These are phyloP conservation scores for Coccomyxa sp. DNA, from an alignment of 139 green algal genomes.

Conservation along the genomic window DNA sequence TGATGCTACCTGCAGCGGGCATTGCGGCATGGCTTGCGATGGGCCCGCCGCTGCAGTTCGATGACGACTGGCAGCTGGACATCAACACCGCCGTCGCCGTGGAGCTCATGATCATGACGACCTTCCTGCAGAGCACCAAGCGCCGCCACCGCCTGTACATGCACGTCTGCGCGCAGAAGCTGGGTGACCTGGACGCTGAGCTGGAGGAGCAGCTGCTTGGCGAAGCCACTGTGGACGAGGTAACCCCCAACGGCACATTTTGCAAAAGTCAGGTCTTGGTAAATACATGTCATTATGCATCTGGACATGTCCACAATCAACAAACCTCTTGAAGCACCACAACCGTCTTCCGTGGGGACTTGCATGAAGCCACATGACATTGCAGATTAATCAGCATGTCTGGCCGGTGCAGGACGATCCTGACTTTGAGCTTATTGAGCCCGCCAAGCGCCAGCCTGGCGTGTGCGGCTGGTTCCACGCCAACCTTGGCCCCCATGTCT, in stretches of 20 bases:
- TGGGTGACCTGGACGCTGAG: neutral
- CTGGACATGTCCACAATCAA: too few species aligned
- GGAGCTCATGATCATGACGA: slow-evolving; percentile 15
- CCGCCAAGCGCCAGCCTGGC: too few species aligned
- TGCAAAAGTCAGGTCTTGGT: neutral
- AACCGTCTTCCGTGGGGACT: too few species aligned
- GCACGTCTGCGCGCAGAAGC: neutral
- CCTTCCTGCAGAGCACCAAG: slow-evolving; percentile 13
- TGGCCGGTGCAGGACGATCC: too few species aligned
- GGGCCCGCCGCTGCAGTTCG: neutral
- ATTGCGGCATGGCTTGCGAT: slow-evolving; percentile 9
- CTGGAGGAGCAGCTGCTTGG: neutral
- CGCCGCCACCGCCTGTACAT: slow-evolving; percentile 6
- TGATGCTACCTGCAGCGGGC: neutral
- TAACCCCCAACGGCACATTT: too few species aligned
- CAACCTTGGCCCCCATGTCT: too few species aligned
- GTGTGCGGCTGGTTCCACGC: too few species aligned
- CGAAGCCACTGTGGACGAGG: neutral
- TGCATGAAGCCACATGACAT: too few species aligned
- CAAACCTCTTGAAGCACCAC: too few species aligned
- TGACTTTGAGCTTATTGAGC: too few species aligned
- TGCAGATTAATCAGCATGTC: too few species aligned
- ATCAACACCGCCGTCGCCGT: slow-evolving; percentile 8
- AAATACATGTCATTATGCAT: neutral
- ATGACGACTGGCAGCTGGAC: slow-evolving; percentile 10